Evolutionary conservation across 371 early-diverging fungal genomes (phyloP).

Genomic region (Syncephalis fuscata): DNA sequence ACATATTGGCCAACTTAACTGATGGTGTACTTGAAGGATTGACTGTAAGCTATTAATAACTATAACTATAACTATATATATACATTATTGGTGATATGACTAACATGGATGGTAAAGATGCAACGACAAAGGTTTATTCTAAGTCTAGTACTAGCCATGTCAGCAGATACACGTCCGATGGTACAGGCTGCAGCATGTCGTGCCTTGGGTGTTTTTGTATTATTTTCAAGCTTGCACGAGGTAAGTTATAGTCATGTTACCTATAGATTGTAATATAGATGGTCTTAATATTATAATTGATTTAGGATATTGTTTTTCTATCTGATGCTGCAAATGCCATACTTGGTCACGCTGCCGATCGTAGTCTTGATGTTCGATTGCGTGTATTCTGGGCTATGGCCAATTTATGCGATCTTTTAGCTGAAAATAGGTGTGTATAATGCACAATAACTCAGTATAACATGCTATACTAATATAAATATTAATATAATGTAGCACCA

Average conservation of each 20-base stretch:
- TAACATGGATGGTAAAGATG: conserved; percentile 8
- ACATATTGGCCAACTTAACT: conserved; percentile 3
- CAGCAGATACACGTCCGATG: conserved; percentile 26
- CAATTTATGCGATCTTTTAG: conserved; percentile 49
- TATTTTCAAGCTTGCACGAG: conserved; percentile 32
- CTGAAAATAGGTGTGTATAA: conserved; percentile 21
- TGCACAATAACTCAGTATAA: conserved; percentile 1
- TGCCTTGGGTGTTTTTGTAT: conserved; percentile 43
- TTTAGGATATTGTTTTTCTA: conserved; percentile 30
- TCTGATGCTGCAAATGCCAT: conserved; percentile 28
- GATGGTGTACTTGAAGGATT: background rate
- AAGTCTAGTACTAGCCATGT: conserved; percentile 27
- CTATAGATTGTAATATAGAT: no score
- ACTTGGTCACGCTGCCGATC: conserved; percentile 23
- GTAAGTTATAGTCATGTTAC: conserved; percentile 11
- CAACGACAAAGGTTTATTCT: conserved; percentile 24
- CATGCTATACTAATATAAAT: background rate
- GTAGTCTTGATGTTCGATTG: conserved; percentile 33
- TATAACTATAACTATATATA: background rate
- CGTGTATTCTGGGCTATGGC: conserved; percentile 64
- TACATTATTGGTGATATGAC: background rate
- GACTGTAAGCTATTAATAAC: background rate
- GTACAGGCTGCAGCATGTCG: conserved; percentile 54
- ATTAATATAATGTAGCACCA: background rate
- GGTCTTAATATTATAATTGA: no score